phyloP scores from a whole-genome alignment of 1,284 basidiomycete genomes.

The Malassezia vespertilionis region DNA sequence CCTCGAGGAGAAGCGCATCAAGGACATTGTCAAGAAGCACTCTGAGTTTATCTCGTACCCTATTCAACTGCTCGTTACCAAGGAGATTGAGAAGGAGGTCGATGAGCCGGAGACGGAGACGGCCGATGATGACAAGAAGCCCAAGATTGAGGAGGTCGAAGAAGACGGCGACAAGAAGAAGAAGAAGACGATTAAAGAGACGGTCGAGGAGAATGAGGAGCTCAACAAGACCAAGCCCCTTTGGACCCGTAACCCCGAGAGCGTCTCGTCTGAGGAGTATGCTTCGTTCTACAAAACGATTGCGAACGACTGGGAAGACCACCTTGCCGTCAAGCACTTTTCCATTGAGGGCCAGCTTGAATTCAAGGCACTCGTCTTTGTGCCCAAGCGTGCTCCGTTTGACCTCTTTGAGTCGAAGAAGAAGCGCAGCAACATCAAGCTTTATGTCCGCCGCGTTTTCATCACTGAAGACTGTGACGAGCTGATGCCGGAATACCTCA shows the following conservation, averaged over 20 bases:
- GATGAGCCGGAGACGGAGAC: constrained; percentile 57
- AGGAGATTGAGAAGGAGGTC: constrained; percentile 91
- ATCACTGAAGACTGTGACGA: constrained; percentile 99
- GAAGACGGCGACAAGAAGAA: constrained; percentile 58
- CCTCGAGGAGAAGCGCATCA: constrained; percentile 98
- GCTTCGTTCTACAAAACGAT: constrained; percentile 97
- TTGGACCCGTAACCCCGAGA: constrained; percentile 88
- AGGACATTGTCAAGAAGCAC: constrained; percentile 99
- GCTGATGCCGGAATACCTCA: constrained; percentile 98
- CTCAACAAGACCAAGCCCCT: constrained; percentile 99
- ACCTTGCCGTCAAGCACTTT: constrained; percentile 99
- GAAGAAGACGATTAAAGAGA: constrained; percentile 78
- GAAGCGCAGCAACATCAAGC: constrained; percentile 99
- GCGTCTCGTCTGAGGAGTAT: constrained; percentile 94
- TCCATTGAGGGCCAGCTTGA: constrained; percentile 98
- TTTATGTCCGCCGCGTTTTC: constrained; percentile 99
- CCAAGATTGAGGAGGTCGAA: constrained; percentile 68
- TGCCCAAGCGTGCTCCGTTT: constrained; percentile 75
- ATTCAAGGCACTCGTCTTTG: constrained; percentile 94
- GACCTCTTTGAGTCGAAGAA: constrained; percentile 99
- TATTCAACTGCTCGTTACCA: constrained; percentile 94
- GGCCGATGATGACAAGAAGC: constrained; percentile 59
- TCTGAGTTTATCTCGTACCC: constrained; percentile 99
- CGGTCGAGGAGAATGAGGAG: constrained; percentile 69
- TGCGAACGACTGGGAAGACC: constrained; percentile 98